A percentile compares a stretch with the other conserved stretches of the same genome.
These are phyloP conservation scores for Globisporangium okanoganense DNA, from an alignment of 352 stramenopile genomes.

Conservation along the genomic window DNA sequence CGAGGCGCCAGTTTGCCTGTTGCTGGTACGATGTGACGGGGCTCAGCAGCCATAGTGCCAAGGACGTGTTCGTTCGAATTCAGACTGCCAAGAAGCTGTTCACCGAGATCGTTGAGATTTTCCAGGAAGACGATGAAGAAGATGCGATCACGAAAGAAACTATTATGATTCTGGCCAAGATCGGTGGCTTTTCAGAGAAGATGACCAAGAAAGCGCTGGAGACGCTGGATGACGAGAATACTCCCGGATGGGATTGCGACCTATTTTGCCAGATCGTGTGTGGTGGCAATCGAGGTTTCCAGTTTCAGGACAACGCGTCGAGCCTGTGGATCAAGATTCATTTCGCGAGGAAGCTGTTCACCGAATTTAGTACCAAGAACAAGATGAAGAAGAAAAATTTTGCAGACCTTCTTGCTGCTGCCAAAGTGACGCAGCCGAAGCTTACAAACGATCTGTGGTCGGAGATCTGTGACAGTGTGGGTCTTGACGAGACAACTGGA, in stretches of 20 bases:
- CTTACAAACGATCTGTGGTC: constrained; percentile 40
- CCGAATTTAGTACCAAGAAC: constrained; percentile 31
- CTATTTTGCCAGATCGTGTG: constrained; percentile 40
- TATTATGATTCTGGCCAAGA: constrained; percentile 27
- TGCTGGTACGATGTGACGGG: constrained; percentile 47
- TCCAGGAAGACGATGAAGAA: constrained; percentile 29
- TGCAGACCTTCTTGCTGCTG: constrained; percentile 30
- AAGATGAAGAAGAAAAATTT: constrained; percentile 42
- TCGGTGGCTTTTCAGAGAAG: constrained; percentile 25
- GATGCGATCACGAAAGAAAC: constrained; percentile 34
- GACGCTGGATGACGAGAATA: constrained; percentile 17
- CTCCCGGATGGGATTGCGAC: constrained; percentile 29
- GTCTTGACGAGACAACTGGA: constrained; percentile 26
- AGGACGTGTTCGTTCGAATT: constrained; percentile 44
- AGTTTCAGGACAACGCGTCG: constrained; percentile 35
- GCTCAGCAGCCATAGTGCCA: constrained; percentile 29
- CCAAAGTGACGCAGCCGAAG: constrained; percentile 35
- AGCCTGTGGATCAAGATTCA: constrained; percentile 45
- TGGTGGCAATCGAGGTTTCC: constrained; percentile 23
- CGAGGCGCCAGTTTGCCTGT: constrained; percentile 48
- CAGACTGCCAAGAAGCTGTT: constrained; percentile 48
- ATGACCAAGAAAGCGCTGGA: constrained; percentile 24
- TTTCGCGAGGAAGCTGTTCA: constrained; percentile 50
- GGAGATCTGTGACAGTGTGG: constrained; percentile 35
- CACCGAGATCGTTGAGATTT: constrained; percentile 34